These are phyloP conservation scores for Pestalotiopsis sp. DNA, from an alignment of 2,329 filamentous ascomycete genomes.

Conservation along the genomic window DNA sequence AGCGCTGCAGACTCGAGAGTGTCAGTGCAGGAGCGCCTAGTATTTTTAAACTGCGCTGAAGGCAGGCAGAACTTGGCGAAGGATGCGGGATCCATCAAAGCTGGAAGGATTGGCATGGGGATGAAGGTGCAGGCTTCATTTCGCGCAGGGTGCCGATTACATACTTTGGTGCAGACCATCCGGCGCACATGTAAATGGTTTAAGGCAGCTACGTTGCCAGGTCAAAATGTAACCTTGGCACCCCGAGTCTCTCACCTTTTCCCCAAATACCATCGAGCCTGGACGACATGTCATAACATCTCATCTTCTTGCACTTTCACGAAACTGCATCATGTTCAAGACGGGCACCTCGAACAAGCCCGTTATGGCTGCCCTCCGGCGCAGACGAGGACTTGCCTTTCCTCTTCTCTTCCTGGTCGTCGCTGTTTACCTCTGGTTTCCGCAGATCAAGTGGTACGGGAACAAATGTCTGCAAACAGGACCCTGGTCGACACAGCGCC, in stretches of 20 bases:
- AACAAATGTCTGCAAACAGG: conserved; percentile 36
- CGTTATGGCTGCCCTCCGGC: not conserved
- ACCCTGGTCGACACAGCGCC: conserved; percentile 36
- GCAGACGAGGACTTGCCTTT: not conserved
- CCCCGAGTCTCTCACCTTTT: not conserved
- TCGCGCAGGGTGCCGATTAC: not conserved
- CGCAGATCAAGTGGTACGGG: conserved; percentile 20
- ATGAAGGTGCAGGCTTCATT: not conserved
- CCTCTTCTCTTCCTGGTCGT: not conserved
- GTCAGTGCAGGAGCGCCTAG: no score
- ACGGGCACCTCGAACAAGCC: not conserved
- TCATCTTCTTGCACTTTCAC: not conserved
- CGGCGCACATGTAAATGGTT: not conserved
- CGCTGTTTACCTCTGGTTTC: not conserved
- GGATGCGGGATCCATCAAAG: not conserved
- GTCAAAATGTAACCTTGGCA: not conserved
- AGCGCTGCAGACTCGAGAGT: no score
- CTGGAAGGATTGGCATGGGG: not conserved
- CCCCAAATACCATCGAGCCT: not conserved
- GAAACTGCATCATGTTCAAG: not conserved
- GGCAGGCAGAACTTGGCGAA: no score
- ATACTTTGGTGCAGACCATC: not conserved
- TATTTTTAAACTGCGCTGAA: no score
- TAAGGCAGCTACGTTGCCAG: not conserved
- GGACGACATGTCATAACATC: not conserved